phyloP scores from a whole-genome alignment of 2,329 filamentous ascomycete species.

The Hymenoscyphus repandus region DNA sequence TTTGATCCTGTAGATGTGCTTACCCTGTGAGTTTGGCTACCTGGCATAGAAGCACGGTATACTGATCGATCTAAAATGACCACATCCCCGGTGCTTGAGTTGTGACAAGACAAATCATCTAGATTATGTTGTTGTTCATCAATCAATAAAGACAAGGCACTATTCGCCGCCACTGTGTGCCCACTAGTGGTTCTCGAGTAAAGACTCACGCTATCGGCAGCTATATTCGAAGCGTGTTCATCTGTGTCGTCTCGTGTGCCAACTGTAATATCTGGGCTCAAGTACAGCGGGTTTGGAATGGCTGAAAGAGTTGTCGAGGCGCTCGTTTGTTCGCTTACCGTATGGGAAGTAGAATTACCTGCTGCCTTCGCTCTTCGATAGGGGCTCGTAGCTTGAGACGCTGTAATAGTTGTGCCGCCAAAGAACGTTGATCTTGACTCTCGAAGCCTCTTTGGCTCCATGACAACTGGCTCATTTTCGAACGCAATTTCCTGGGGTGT shows the following conservation, averaged over 20 bases:
- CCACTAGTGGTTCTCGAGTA: slow-evolving; percentile 32
- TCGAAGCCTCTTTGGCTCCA: slow-evolving; percentile 29
- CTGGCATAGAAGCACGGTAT: slow-evolving; percentile 27
- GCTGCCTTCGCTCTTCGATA: slow-evolving; percentile 45
- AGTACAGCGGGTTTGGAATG: neutral
- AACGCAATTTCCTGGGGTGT: slow-evolving; percentile 27
- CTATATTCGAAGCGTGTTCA: neutral
- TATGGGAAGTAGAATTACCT: slow-evolving; percentile 12
- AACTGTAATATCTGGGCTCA: neutral
- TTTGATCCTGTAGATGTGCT: slow-evolving; percentile 41
- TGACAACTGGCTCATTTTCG: slow-evolving; percentile 25
- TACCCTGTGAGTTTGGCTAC: slow-evolving; percentile 29
- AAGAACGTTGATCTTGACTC: slow-evolving; percentile 46
- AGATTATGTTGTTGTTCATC: slow-evolving; percentile 5
- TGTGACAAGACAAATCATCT: slow-evolving; percentile 6
- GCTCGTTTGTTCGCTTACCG: neutral
- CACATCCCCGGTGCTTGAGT: slow-evolving; percentile 29
- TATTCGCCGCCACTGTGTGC: slow-evolving; percentile 19
- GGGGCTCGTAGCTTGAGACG: slow-evolving; percentile 51
- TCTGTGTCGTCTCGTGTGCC: neutral
- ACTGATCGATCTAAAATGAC: slow-evolving; percentile 32
- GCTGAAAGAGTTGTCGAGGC: neutral
- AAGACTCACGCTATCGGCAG: slow-evolving; percentile 29
- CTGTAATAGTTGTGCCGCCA: slow-evolving; percentile 44
- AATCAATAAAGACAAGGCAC: slow-evolving; percentile 16